phyloP scores from a whole-genome alignment of 2,329 filamentous ascomycete species.

The Colletotrichum orchidophilum region DNA sequence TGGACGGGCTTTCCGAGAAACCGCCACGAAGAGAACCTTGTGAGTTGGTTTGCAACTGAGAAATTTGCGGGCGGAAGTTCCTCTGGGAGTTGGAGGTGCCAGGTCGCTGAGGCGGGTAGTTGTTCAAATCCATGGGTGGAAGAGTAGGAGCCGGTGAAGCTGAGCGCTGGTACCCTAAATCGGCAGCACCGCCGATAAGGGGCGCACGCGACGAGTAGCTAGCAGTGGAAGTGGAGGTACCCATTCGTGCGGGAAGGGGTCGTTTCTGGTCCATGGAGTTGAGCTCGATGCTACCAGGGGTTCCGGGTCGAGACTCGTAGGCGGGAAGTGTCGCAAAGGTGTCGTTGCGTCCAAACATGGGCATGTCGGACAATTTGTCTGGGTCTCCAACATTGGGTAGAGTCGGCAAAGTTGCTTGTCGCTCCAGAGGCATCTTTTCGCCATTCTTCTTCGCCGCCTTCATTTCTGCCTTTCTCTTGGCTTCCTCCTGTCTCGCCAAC shows the following conservation, averaged over 20 bases:
- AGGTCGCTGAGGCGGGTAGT: slow-evolving; percentile 44
- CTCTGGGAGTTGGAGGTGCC: slow-evolving; percentile 49
- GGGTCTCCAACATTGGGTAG: slow-evolving; percentile 59
- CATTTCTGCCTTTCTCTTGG: slow-evolving; percentile 60
- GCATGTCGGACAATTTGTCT: slow-evolving; percentile 66
- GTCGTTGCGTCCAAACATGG: slow-evolving; percentile 66
- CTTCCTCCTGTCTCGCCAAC: slow-evolving; percentile 78
- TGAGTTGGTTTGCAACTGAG: slow-evolving; percentile 37
- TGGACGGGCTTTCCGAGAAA: slow-evolving; percentile 43
- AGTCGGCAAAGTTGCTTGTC: slow-evolving; percentile 75
- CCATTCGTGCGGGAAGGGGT: slow-evolving; percentile 55
- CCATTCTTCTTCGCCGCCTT: slow-evolving; percentile 62
- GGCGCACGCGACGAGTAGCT: slow-evolving; percentile 73
- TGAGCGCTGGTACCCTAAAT: slow-evolving; percentile 64
- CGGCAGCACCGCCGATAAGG: slow-evolving; percentile 66
- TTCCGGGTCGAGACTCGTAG: slow-evolving; percentile 69
- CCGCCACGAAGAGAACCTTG: slow-evolving; percentile 29
- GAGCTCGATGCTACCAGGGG: slow-evolving; percentile 62
- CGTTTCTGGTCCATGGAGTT: slow-evolving; percentile 62
- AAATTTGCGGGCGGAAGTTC: slow-evolving; percentile 41
- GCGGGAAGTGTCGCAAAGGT: slow-evolving; percentile 69
- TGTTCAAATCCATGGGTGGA: slow-evolving; percentile 42
- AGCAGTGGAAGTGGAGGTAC: slow-evolving; percentile 65
- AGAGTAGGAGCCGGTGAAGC: slow-evolving; percentile 49
- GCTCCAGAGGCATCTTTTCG: slow-evolving; percentile 58